Evolutionary conservation across 2,329 filamentous ascomycete genomes (phyloP), one percentile per base, ranked within the genome.

Genomic region (Eurotiales sp.): DNA sequence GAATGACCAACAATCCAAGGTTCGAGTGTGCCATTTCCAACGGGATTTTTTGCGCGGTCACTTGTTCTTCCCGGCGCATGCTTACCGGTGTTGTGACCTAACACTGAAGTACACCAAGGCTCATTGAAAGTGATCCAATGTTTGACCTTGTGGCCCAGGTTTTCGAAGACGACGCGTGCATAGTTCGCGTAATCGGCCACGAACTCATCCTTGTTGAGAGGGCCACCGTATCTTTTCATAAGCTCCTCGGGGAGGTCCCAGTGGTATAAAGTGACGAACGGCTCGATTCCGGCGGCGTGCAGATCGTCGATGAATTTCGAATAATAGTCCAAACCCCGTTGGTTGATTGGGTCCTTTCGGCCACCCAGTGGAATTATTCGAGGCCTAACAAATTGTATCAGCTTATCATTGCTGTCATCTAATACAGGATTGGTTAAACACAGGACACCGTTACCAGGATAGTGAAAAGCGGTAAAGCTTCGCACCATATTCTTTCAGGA

Each of bases 121-220:
- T 95, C 89, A 68, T 93, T 93, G 74, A 92, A 90, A 22, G 88
- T 93, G 68, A 91, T 88, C 90, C 90, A 95, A 72, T 88, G 79
- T 75, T 90, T 89, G 63, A 90, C 88, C 69, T 85, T 86, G 49
- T 84, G 80, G 44, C 80, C 79, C 51, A 95, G 77, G 1, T 84
- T 81, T 65, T 85, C 78, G 74, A 90, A 95, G 61, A 89, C 77
- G 42, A 89, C 76, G 55, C 85, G 83, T 8, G 89, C 86, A 65
- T 91, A 95, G 71, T 86, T 75, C 60, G 86, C 85, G 65, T 84
- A 95, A 72, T 95, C 90, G 53, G 85, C 80, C 2, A 87, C 83
- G 69, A 93, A 95, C 72, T 95, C 89, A 39, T 84, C 77, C 66
- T 87, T 85, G 77, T 90, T 89, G 59, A 93, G 73, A 50, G 90